A percentile compares a stretch with the other conserved stretches of the same genome.
These are phyloP conservation scores for Marasmius tenuissimus DNA, from an alignment of 1,284 basidiomycete species.

Conservation along the genomic window DNA sequence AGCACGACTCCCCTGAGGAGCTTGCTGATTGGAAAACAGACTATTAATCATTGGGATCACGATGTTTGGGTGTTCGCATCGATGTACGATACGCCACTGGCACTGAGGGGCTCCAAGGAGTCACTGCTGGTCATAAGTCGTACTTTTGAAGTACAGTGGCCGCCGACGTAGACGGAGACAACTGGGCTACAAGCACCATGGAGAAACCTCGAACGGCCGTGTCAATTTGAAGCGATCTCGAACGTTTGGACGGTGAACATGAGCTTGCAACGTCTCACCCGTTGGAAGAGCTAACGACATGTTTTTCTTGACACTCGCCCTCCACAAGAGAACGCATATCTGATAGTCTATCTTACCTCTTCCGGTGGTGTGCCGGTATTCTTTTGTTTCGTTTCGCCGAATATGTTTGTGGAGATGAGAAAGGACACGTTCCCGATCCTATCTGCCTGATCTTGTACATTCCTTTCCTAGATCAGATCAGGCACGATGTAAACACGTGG, in stretches of 20 bases:
- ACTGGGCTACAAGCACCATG: no score
- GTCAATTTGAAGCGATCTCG: no score
- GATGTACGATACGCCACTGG: neutral
- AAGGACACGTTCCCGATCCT: constrained; percentile 4
- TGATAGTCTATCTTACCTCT: neutral
- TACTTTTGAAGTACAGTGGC: no score
- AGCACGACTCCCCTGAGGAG: neutral
- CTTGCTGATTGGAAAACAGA: neutral
- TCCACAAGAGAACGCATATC: neutral
- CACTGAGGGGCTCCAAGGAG: no score
- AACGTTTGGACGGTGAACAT: no score
- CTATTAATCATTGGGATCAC: neutral
- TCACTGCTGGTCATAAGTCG: no score
- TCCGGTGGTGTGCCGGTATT: neutral
- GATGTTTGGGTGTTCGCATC: neutral
- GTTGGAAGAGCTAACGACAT: neutral
- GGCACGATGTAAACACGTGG: constrained; percentile 6
- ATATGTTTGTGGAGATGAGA: constrained; percentile 3
- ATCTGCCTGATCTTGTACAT: constrained; percentile 1
- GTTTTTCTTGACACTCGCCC: neutral
- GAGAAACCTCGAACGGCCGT: no score
- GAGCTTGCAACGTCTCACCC: no score
- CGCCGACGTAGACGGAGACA: no score
- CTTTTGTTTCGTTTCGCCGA: constrained; percentile 1
- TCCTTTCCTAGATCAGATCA: constrained; percentile 11